phyloP scores from a whole-genome alignment of 1,284 basidiomycete genomes.

The Cryptococcus maquisensis region DNA sequence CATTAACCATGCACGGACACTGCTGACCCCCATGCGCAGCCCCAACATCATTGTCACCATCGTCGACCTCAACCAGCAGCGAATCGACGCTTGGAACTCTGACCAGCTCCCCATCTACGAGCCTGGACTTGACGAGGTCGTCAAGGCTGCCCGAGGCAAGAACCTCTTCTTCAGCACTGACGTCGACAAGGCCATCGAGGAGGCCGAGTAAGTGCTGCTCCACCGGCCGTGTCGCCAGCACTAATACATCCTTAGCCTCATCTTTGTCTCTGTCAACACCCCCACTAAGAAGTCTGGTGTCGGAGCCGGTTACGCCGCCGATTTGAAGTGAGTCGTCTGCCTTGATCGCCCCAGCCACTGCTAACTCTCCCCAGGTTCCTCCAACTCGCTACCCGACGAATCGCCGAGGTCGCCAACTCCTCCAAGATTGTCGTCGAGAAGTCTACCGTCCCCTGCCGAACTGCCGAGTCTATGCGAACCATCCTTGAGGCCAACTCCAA shows the following conservation, averaged over 20 bases:
- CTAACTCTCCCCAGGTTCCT: conserved; percentile 65
- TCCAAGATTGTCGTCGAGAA: conserved; percentile 99
- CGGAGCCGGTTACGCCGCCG: conserved; percentile 94
- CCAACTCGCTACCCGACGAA: conserved; percentile 91
- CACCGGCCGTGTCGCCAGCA: neutral
- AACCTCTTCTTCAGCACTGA: conserved; percentile 98
- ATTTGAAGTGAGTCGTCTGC: conserved; percentile 71
- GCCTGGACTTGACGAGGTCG: conserved; percentile 91
- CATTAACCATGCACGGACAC: neutral
- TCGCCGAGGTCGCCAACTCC: conserved; percentile 82
- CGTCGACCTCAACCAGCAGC: conserved; percentile 91
- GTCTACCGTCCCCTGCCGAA: conserved; percentile 97
- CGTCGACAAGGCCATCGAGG: conserved; percentile 85
- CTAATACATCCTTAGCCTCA: conserved; percentile 44
- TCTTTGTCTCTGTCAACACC: conserved; percentile 71
- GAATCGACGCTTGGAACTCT: conserved; percentile 94
- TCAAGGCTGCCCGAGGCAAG: conserved; percentile 78
- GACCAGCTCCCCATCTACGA: conserved; percentile 73
- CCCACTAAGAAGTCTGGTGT: conserved; percentile 98
- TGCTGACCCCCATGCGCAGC: conserved; percentile 43
- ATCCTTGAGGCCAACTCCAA: conserved; percentile 98
- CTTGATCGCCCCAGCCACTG: neutral
- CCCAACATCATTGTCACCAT: conserved; percentile 94
- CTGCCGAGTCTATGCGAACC: conserved; percentile 94
- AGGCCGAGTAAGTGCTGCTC: conserved; percentile 63